Base-by-base conservation (phyloP, 2,329 filamentous ascomycete genomes). In the Tolypocladium sp. region DNA sequence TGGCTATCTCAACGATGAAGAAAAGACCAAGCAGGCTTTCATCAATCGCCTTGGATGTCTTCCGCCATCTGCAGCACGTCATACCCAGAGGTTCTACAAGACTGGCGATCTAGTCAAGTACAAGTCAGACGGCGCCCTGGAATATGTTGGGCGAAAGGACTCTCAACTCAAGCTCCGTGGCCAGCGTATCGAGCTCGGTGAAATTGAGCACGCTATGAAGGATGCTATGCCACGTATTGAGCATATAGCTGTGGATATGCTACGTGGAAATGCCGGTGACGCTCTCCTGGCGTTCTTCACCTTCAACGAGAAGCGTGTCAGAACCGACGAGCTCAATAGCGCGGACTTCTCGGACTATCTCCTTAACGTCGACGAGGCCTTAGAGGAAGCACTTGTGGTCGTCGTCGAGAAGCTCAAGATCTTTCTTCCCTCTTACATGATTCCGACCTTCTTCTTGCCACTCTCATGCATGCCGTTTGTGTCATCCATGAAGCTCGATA, bases 101-200 rank as follows among this genome's bases (percentile, higher is more conserved):
- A 62, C 64, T 2, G 64, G 64, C 13, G 65, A 66, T 40, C 40
- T 66, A 13, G 63, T 59, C 10, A 57, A 44, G 5, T 62, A 60
- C 54, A 60, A 60, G 5, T 44, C 62, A 3, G 58, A 60, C 40
- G 65, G 65, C 6, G 57, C 58, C 4, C 42, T 66, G 3, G 59
- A 65, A 27, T 64, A 42, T 55, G 40, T 7, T 57, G 64, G 55
- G 15, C 56, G 56, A 22, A 52, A 52, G 5, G 56, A 52, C 17
- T 27, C 56, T 1, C 56, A 57, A 13, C 59, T 67, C 40, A 67
- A 67, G 56, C 61, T 66, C 3, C 58, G 65, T 20, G 65, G 65
- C 3, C 58, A 58, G n/a, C 61, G 65, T 10, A 56, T 66, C 27
- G 64, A 66, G 53, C 56, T 62, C 41, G 59, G 59, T 35, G 62